Base-by-base conservation (phyloP, 805 yeast genomes). In the Metschnikowia cubensis region DNA sequence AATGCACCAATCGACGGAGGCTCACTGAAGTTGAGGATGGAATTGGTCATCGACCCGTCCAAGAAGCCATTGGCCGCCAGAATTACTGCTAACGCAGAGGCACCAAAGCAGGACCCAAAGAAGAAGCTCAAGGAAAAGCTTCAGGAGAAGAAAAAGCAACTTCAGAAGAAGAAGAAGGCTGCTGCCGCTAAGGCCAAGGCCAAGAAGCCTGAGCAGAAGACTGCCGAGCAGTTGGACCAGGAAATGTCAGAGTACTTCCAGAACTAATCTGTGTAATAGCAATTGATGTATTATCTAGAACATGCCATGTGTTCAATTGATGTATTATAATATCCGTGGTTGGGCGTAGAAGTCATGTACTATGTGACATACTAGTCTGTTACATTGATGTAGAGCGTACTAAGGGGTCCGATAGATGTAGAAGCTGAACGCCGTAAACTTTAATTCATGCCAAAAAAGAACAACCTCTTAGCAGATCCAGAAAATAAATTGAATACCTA, bases 201-300 rank as follows among this genome's bases (percentile, higher is more conserved):
- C 42, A 68, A 67, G 44, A 71, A 70, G 62, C 76, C 68, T 55
- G 69, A 67, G 55, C 75, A 76, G 71, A 90, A 90, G 80, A 83
- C 96, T 47, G 77, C 87, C 56, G 98, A 88, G 69, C 92, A 94
- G 73, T 82, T 92, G 66, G 99, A 94, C 73, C 96, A 91, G 67
- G 98, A 92, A 75, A 92, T 94, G 99, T 87, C 90, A 55, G 98
- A 91, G 67, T 92, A 92, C 75, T 91, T 92, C 61, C 83, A 82
- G 55, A 75, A 58, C 57, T 58, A 51, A 47, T 33, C 37, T 29
- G 29, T 22, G 32, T 6, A 6, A 31, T 41, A 41, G 45, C 29
- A 35, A 22, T 18, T 33, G 21, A 43, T 43, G 40, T 43, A 35
- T 43, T 43, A 35, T 35, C 22, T 13, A 35, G 25, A 15, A 33